Evolutionary conservation across 139 green algal species (phyloP).

Genomic region (Closterium sp.): DNA sequence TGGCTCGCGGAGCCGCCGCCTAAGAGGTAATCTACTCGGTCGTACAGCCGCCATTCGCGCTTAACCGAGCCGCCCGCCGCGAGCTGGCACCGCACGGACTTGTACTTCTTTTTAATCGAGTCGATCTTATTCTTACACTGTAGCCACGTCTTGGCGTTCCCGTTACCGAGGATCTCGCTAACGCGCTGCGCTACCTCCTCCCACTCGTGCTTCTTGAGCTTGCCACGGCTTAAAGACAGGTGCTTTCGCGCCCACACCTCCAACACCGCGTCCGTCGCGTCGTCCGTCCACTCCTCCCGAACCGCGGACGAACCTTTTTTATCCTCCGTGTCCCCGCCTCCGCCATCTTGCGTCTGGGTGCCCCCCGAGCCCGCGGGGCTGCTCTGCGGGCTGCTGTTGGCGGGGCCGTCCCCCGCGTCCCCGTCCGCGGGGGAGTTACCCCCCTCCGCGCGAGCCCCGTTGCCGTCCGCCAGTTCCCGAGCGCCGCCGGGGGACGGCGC

Average conservation of each 20-base stretch:
- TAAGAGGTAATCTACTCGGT: conserved; percentile 16
- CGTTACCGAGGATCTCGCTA: not conserved
- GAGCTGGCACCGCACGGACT: conserved; percentile 20
- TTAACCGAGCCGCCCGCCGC: not conserved
- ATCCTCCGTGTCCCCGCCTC: not conserved
- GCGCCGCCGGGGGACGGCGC: too few relatives aligned
- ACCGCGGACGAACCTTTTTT: not conserved
- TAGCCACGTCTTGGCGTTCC: conserved; percentile 22
- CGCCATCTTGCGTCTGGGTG: too few relatives aligned
- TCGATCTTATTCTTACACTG: conserved; percentile 45
- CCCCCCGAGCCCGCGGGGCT: too few relatives aligned
- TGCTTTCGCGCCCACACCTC: conserved; percentile 22
- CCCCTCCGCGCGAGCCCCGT: too few relatives aligned
- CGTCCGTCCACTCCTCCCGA: conserved; percentile 22
- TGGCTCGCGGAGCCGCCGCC: not conserved
- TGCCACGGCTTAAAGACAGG: conserved; percentile 12
- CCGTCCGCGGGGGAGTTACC: too few relatives aligned
- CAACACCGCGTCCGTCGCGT: conserved; percentile 22
- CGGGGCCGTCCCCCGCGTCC: too few relatives aligned
- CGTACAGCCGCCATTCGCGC: conserved; percentile 29
- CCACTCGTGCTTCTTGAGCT: conserved; percentile 41
- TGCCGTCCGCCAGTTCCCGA: too few relatives aligned
- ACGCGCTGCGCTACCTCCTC: conserved; percentile 30
- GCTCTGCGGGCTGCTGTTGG: too few relatives aligned
- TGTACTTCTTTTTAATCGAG: conserved; percentile 39